Evolutionary conservation across 495 filamentous ascomycete species (phyloP), one percentile per base, ranked within the genome.

Genomic region (Apiosordaria backusii): DNA sequence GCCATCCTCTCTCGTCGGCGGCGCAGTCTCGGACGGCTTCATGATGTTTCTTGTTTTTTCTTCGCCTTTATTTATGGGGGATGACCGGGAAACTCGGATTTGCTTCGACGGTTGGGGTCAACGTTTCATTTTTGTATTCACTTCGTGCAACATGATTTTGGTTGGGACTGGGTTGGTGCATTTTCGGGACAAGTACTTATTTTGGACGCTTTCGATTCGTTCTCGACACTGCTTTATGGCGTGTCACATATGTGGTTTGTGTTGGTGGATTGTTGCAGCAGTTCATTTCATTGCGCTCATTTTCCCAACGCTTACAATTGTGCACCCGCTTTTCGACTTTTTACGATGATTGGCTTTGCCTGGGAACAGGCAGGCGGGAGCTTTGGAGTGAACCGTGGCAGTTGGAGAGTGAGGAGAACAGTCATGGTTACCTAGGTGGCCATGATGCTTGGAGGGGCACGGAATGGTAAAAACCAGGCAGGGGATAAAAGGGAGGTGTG

Each of bases 41-140:
- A 72, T 62, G 68, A 73, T 18, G 52, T 57, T 70, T 65, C 70
- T 61, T n/a, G n/a, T n/a, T 59, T 60, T 21, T 67, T 59, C 62
- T n/a, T 61, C 60, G 60, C 29, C 22, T 68, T 62, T 68, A 22
- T 40, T 52, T 64, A 50, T 35, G 57, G 29, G 70, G 65, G 55
- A 70, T 64, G 67, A 70, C 52, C 57, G 65, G 70, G 66, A 64
- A 62, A 67, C 65, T 52, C 61, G 70, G 25, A 18, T 40, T 61
- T 45, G 59, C 27, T 61, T 40, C 26, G 27, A 61, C 13, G 21
- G 4, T 61, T 35, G 59, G 59, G 59, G 24, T 61, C n/a, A 18
- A 15, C 13, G 26, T 27, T 27, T 61, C 25, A n/a, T 25, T 21
- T n/a, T 61, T 10, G n/a, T 61, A 21, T 61, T 61, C 26, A 27